Evolutionary conservation across 768 basidiomycete species (phyloP).

Genomic region (Calocybe cyanea): DNA sequence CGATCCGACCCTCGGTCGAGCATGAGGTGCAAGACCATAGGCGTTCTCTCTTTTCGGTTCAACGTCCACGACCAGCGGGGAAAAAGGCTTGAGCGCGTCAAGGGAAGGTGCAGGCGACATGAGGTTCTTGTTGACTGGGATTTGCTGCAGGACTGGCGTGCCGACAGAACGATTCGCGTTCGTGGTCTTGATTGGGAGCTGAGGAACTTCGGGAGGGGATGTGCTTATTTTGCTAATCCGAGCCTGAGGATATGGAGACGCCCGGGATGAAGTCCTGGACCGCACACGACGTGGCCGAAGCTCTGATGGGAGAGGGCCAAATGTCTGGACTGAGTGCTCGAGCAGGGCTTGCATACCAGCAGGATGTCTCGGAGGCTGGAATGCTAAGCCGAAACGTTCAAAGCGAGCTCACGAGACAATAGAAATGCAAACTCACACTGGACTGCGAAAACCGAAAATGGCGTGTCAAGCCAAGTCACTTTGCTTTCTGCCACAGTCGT

Average conservation of each 20-base stretch:
- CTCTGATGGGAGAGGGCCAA: conserved; percentile 70
- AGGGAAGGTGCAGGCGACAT: conserved; percentile 32
- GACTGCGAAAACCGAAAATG: conserved; percentile 66
- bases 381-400: conserved; percentile 41
- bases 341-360: conserved; percentile 70
- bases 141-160: conserved; percentile 37
- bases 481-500: conserved; percentile 65
- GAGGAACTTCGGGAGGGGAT: conserved; percentile 34
- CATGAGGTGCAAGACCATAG: conserved; percentile 28
- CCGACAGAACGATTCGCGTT: conserved; percentile 14
- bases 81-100: conserved; percentile 38
- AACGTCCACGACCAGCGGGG: conserved; percentile 34
- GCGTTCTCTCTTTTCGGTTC: conserved; percentile 36
- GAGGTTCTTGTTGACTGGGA: conserved; percentile 40
- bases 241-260: conserved; percentile 66
- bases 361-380: conserved; percentile 63
- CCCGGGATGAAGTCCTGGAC: conserved; percentile 65
- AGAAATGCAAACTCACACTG: conserved; percentile 52
- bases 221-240: conserved; percentile 38
- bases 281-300: conserved; percentile 58
- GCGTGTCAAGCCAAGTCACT: conserved; percentile 63
- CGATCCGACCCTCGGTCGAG: conserved; percentile 52
- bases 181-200: conserved; percentile 18
- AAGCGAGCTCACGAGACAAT: neutral
- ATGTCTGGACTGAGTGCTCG: conserved; percentile 68